phyloP scores from a whole-genome alignment of 441 rosid species.

The Pelargonium citronellum region DNA sequence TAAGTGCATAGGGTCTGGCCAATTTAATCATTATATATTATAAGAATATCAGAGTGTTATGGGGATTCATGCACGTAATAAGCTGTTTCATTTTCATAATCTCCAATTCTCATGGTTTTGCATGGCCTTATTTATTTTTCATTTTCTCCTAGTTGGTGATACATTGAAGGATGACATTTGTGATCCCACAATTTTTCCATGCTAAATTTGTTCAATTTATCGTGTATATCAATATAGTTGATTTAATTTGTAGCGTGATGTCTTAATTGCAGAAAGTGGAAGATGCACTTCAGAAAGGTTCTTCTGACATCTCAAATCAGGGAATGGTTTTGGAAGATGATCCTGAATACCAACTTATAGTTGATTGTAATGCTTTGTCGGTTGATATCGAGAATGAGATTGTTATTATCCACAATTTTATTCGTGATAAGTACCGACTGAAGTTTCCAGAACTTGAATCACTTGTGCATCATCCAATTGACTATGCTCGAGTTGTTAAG shows the following conservation, averaged over 20 bases:
- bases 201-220: not conserved
- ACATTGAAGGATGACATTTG: too few relatives aligned
- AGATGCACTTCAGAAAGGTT: slow-evolving; percentile 60
- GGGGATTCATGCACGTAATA: not conserved
- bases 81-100: not conserved
- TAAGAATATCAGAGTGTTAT: not conserved
- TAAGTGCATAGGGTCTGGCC: not conserved
- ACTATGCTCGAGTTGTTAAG: slow-evolving; percentile 85
- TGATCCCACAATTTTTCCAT: not conserved
- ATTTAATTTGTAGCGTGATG: slow-evolving; percentile 10
- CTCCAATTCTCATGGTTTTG: not conserved
- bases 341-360: slow-evolving; percentile 83
- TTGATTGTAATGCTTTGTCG: slow-evolving; percentile 77
- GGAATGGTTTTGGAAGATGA: slow-evolving; percentile 78
- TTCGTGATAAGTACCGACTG: slow-evolving; percentile 71
- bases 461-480: slow-evolving; percentile 77
- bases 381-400: slow-evolving; percentile 90
- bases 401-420: slow-evolving; percentile 72
- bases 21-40: not conserved
- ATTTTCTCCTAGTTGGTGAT: too few relatives aligned
- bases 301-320: slow-evolving; percentile 38
- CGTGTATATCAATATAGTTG: not conserved
- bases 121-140: not conserved
- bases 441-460: slow-evolving; percentile 93
- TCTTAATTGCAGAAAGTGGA: slow-evolving; percentile 61